Percentiles rank a stretch among this genome's conserved stretches.
Conservation (phyloP, 2,329 filamentous ascomycete species). For the Myriosclerotinia scirpicola region DNA sequence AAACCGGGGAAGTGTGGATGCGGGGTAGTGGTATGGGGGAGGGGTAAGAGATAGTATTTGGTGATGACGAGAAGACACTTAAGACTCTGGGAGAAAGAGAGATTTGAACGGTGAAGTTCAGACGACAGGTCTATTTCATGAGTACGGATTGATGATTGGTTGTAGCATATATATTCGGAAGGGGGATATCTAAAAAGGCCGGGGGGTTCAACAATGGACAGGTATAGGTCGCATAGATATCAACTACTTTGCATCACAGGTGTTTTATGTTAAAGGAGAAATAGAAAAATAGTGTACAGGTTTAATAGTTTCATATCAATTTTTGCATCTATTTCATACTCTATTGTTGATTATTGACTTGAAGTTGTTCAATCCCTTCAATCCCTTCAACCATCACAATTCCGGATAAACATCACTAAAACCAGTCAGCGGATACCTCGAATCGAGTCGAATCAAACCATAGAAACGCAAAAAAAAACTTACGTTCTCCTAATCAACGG, state of each 20-base stretch:
- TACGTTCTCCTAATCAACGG: conserved; percentile 53
- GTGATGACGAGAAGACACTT: not conserved
- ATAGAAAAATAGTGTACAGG: not conserved
- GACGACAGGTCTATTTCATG: not conserved
- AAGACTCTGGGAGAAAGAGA: not conserved
- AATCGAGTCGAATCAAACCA: not conserved
- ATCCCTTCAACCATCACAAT: conserved; percentile 14
- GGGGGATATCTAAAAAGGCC: conserved; percentile 26
- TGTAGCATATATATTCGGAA: conserved; percentile 15
- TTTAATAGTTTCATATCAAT: not conserved
- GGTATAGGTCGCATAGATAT: conserved; percentile 33
- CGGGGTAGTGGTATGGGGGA: conserved; percentile 5
- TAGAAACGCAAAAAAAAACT: conserved; percentile 22
- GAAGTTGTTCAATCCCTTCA: not conserved
- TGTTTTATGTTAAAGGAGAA: conserved; percentile 23
- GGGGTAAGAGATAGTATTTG: not conserved
- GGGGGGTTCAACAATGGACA: conserved; percentile 35
- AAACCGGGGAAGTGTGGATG: conserved; percentile 14
- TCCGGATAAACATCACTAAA: conserved; percentile 33
- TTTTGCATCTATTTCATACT: not conserved
- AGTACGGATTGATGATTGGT: conserved; percentile 8
- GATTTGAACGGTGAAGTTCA: conserved; percentile 7
- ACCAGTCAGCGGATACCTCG: conserved; percentile 7
- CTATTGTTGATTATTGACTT: not conserved
- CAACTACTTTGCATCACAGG: conserved; percentile 37